Conservation (phyloP, 2,329 filamentous ascomycete genomes). For the Mariannaea sp. region DNA sequence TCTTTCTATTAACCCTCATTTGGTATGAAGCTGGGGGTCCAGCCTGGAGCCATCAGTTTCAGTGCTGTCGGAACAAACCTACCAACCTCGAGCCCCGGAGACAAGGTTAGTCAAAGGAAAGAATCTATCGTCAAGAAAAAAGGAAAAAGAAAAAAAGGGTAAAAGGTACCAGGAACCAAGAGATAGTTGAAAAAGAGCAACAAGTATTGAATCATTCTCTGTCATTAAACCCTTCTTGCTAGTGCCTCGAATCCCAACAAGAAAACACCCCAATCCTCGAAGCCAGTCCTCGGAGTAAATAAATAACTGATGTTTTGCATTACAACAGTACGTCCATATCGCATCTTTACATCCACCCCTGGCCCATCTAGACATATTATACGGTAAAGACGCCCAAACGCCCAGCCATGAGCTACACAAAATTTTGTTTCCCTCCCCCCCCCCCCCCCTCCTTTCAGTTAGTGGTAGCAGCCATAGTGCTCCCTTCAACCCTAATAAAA, state of each 20-base stretch:
- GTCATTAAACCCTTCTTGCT: constrained; percentile 7
- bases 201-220: constrained; percentile 3
- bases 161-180: background rate
- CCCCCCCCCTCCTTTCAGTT: constrained; percentile 4
- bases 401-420: too few relatives aligned
- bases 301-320: background rate
- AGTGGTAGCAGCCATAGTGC: constrained; percentile 12
- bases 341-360: background rate
- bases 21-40: too few relatives aligned
- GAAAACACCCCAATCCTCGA: background rate
- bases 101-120: too few relatives aligned
- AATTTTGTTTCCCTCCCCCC: too few relatives aligned
- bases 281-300: background rate
- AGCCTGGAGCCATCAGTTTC: too few relatives aligned
- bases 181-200: background rate
- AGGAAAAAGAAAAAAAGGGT: background rate
- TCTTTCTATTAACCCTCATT: too few relatives aligned
- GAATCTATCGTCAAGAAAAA: too few relatives aligned
- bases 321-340: background rate
- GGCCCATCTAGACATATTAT: constrained; percentile 9
- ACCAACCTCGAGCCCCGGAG: too few relatives aligned
- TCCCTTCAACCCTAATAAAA: constrained; percentile 12
- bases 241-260: background rate
- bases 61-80: too few relatives aligned
- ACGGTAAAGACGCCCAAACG: constrained; percentile 12